Conservation (phyloP, 139 green algal genomes). For the Edaphochlamys debaryana region DNA sequence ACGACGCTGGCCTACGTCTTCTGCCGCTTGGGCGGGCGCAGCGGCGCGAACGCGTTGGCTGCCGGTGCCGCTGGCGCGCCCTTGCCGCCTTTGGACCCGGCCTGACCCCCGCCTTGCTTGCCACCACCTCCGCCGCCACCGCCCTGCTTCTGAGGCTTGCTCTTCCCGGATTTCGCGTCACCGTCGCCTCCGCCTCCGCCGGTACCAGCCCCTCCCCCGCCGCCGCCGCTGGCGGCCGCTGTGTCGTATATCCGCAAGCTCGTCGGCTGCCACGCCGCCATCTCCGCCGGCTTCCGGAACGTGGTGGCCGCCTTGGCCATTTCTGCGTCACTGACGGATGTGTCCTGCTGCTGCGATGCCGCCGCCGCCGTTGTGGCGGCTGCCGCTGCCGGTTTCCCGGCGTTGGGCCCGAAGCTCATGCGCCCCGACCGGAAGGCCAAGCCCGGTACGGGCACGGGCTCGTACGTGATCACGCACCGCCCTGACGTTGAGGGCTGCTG, state of each 20-base stretch:
- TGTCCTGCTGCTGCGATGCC: not conserved
- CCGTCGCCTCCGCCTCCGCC: not conserved
- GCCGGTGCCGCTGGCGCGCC: not conserved
- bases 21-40: slow-evolving; percentile 8
- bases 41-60: slow-evolving; percentile 1
- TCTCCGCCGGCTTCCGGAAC: slow-evolving; percentile 19
- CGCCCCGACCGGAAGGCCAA: not conserved
- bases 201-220: not conserved
- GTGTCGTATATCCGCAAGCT: slow-evolving; percentile 10
- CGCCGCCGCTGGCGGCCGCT: not conserved
- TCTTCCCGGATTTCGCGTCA: not conserved
- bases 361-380: not conserved
- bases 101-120: not conserved
- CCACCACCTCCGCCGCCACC: not conserved
- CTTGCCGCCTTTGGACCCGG: not conserved
- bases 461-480: slow-evolving; percentile 22
- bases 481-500: slow-evolving; percentile 24
- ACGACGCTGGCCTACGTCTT: no score
- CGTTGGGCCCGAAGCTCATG: slow-evolving; percentile 14
- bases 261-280: slow-evolving; percentile 4
- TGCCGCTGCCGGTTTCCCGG: not conserved
- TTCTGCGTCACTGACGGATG: not conserved
- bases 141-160: no score
- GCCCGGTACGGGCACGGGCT: slow-evolving; percentile 24
- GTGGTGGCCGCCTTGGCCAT: slow-evolving; percentile 37